Conservation (phyloP, 2,329 filamentous ascomycete genomes). For the Ophiostoma triangulosporum region DNA sequence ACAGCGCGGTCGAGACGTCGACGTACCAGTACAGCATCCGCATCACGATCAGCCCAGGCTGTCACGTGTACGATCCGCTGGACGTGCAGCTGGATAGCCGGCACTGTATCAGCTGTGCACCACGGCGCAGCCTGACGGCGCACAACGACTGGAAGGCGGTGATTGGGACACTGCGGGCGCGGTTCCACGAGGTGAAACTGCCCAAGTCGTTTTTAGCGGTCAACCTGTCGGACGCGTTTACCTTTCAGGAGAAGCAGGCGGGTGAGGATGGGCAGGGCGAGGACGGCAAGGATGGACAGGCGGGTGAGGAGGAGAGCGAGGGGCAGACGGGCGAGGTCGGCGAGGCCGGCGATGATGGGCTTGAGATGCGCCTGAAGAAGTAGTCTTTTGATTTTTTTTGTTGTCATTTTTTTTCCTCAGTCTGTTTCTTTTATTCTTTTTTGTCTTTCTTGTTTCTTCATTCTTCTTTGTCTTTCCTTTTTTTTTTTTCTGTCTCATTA, state of each 20-base stretch:
- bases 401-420: background rate
- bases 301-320: no score
- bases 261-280: no score
- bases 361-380: conserved; percentile 7
- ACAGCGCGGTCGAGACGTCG: conserved; percentile 31
- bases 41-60: conserved; percentile 89
- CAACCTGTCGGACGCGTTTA: conserved; percentile 49
- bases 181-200: conserved; percentile 68
- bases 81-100: conserved; percentile 94
- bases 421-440: background rate
- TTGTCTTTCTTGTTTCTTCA: background rate
- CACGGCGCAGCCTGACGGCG: conserved; percentile 74
- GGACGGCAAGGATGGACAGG: conserved; percentile 22
- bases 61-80: conserved; percentile 89
- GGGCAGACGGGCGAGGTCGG: no score
- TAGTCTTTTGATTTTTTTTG: background rate
- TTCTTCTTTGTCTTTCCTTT: background rate
- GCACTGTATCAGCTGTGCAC: conserved; percentile 89
- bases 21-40: conserved; percentile 90
- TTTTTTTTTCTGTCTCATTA: background rate
- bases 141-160: conserved; percentile 94
- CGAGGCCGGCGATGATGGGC: conserved; percentile 18
- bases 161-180: conserved; percentile 87
- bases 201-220: conserved; percentile 53
- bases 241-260: conserved; percentile 41